Conservation (phyloP, 2,329 filamentous ascomycete species). For the Karstenula rhodostoma region DNA sequence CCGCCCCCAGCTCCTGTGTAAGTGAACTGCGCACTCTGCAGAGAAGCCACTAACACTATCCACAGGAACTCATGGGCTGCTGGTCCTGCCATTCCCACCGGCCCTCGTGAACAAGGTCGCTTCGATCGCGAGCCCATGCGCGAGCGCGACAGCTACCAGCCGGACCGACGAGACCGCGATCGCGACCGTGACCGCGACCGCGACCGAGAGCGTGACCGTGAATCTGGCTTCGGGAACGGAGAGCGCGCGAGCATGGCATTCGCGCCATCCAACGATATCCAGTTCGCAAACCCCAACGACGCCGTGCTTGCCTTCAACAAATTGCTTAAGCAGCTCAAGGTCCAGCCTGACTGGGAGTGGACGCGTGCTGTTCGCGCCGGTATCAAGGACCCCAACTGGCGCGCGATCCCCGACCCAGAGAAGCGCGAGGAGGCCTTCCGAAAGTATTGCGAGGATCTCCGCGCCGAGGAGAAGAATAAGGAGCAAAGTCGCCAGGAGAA, state of each 20-base stretch:
- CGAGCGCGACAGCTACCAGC: slow-evolving; percentile 30
- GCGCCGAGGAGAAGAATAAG: slow-evolving; percentile 90
- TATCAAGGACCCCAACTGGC: slow-evolving; percentile 90
- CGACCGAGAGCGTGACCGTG: slow-evolving; percentile 58
- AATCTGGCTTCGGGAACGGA: slow-evolving; percentile 53
- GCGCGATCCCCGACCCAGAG: slow-evolving; percentile 89
- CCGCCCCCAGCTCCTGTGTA: slow-evolving; percentile 58
- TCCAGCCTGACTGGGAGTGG: slow-evolving; percentile 93
- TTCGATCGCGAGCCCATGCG: slow-evolving; percentile 33
- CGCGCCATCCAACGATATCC: slow-evolving; percentile 62
- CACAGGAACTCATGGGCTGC: slow-evolving; percentile 65
- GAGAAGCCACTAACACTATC: slow-evolving; percentile 11
- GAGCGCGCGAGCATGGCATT: slow-evolving; percentile 44
- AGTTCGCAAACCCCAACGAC: slow-evolving; percentile 71
- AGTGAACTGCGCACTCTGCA: slow-evolving; percentile 33
- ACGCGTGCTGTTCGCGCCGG: slow-evolving; percentile 85
- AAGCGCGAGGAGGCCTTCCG: slow-evolving; percentile 91
- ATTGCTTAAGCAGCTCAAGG: slow-evolving; percentile 81
- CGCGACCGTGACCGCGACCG: slow-evolving; percentile 47
- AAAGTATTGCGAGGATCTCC: slow-evolving; percentile 90
- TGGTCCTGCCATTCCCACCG: slow-evolving; percentile 55
- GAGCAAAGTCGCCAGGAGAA: slow-evolving; percentile 93
- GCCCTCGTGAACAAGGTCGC: slow-evolving; percentile 47
- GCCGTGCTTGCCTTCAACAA: slow-evolving; percentile 94
- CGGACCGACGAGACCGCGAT: slow-evolving; percentile 39